Evolutionary conservation across 345 rosid species (phyloP), one percentile per base, ranked within the genome.

Genomic region (Pseudoturritis turrita): DNA sequence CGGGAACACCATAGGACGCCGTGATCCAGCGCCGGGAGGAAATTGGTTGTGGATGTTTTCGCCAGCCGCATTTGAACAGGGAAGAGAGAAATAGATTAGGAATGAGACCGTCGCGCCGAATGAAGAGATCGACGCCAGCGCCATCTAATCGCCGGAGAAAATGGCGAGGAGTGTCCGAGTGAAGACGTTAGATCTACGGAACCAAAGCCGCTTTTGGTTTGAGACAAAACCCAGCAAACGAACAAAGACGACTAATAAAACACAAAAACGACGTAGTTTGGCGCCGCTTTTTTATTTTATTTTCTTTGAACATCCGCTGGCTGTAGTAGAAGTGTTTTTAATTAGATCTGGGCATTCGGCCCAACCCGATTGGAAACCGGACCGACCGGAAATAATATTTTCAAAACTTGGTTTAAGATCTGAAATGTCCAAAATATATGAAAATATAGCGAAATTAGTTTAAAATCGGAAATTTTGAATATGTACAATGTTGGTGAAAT

Each of bases 1-100:
- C 6, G 98, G 98, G 45, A 91, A 75, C 28, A 94, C 67, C 90
- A 89, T 77, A 66, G 97, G 82, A n/a, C 83, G 82, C 15, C 65
- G 80, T 61, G 70, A 72, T 29, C 74, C 73, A 40, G 35, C 68
- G 39, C 3, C 28, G 43, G 76, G 78, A n/a, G 71, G 80, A 7
- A 74, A 68, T 49, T 81, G 75, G 62, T 44, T 53, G 59, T 74
- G 64, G 70, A 75, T 62, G 67, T 56, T 50, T 22, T 72, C 61
- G 23, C 68, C 8, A 45, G 83, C 65, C 18, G 65, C 49, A 73
- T 56, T 51, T 51, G 80, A 53, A 8, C 9, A 77, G 60, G 49
- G 28, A 40, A 78, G n/a, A 37, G 61, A 12, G 15, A 72, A 35
- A 68, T 43, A 51, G 35, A 71, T 39, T 5, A 69, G 58, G 59